Evolutionary conservation across 768 basidiomycete species (phyloP), one percentile per base, ranked within the genome.

Genomic region (Cystobasidium tubakii): DNA sequence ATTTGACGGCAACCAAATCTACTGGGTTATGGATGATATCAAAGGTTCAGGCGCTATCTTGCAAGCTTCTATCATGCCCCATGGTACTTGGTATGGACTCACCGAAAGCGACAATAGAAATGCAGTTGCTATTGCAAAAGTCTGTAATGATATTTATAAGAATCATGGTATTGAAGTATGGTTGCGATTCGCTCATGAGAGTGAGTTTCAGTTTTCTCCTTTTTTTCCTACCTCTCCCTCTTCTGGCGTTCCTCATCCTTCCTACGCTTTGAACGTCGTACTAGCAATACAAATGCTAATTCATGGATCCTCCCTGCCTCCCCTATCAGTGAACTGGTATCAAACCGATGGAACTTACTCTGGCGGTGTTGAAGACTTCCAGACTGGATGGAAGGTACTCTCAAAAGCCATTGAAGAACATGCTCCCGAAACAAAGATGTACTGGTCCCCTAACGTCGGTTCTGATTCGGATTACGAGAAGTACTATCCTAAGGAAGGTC

Each of bases 1-100:
- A 33, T 78, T 79, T 73, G 74, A 73, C 39, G 78, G 78, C 2
- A 29, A 31, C 7, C 74, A 74, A 50, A 31, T 74, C 23, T 74
- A 74, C 36, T 25, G 4, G 13, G 50, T 70, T 2, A 67, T 74
- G 27, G 74, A 66, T 42, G 74, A 74, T 54, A 55, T 74, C n/a
- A 46, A 72, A 42, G 53, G n/a, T 23, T 62, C 74, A 13, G 65
- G 66, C 13, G 27, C 74, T 42, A 74, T 74, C 43, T 27, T 74
- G 23, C 44, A 43, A 29, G 69, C 66, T 43, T 74, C 74, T 4
- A 27, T 74, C 39, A 74, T 74, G 74, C 74, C 74, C 25, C 31
- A 69, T 29, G 31, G 60, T 34, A 55, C 66, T 53, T 74, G 74
- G 74, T 43, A 54, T 39, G 74, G 74, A 29, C 55, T 74, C 10